phyloP scores from a whole-genome alignment of 2,329 filamentous ascomycete genomes.

The Xylaria hypoxylon region DNA sequence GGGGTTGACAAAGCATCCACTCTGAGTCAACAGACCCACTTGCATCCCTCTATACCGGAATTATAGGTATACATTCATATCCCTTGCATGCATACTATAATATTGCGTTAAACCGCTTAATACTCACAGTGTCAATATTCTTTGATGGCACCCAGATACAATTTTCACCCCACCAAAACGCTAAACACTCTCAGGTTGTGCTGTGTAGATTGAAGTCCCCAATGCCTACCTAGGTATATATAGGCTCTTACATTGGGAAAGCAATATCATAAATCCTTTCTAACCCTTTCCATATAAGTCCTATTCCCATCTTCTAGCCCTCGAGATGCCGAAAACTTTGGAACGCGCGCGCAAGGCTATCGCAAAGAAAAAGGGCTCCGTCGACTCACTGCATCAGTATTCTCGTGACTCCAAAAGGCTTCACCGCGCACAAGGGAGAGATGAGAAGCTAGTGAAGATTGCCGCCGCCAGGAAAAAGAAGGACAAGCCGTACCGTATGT shows the following conservation, averaged over 20 bases:
- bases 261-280: not conserved
- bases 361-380: constrained; percentile 82
- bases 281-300: not conserved
- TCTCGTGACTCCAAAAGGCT: constrained; percentile 87
- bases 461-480: constrained; percentile 76
- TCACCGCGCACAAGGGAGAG: constrained; percentile 81
- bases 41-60: too few species aligned
- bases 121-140: constrained; percentile 19
- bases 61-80: too few species aligned
- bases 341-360: constrained; percentile 91
- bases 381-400: constrained; percentile 84
- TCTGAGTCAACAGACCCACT: not conserved
- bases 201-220: too few species aligned
- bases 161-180: constrained; percentile 37
- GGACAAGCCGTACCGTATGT: constrained; percentile 78
- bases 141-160: not conserved
- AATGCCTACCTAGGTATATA: not conserved
- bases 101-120: not conserved
- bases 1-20: constrained; percentile 33
- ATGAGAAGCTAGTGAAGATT: constrained; percentile 83
- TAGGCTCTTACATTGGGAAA: not conserved
- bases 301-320: not conserved
- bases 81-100: not conserved
- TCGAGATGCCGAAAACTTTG: constrained; percentile 78
- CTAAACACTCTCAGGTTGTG: not conserved